Evolutionary conservation across 306 rosid species (phyloP).

Genomic region (Trichosanthes cucumerina): DNA sequence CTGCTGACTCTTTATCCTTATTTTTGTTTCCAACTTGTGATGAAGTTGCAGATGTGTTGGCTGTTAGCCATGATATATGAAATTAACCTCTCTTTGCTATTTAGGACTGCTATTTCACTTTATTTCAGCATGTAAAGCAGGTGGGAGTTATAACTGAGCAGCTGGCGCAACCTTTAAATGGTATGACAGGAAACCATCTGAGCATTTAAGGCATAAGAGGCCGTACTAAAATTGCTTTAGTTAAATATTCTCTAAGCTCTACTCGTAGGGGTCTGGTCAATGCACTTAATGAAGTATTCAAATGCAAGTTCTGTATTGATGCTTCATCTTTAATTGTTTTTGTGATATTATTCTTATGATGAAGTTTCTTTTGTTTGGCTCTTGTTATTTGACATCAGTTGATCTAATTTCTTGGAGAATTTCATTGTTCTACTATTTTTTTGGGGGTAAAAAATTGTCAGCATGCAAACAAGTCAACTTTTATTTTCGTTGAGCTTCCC

Average conservation of each 20-base stretch:
- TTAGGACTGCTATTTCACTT: conserved; percentile 55
- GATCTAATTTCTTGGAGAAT: not conserved
- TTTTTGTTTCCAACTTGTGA: not conserved
- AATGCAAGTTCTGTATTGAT: not conserved
- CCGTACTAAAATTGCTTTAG: conserved; percentile 31
- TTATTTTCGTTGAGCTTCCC: not conserved
- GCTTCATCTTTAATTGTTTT: not conserved
- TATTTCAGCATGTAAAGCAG: conserved; percentile 74
- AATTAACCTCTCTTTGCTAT: conserved; percentile 63
- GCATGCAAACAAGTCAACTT: not conserved
- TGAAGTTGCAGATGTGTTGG: not conserved
- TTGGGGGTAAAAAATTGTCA: not conserved
- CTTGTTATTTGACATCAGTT: not conserved
- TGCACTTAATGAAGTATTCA: not conserved
- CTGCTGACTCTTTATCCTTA: not conserved
- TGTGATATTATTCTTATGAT: not conserved
- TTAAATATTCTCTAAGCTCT: conserved; percentile 6
- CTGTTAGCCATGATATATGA: conserved; percentile 17
- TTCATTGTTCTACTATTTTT: not conserved
- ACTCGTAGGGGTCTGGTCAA: not conserved
- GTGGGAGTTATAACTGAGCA: conserved; percentile 70
- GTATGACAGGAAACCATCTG: conserved; percentile 81
- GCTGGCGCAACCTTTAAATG: conserved; percentile 85
- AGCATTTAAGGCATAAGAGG: conserved; percentile 59
- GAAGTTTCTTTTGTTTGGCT: not conserved